A percentile compares a stretch with the other conserved stretches of the same genome.
Evolutionary conservation across 2,329 filamentous ascomycete species (phyloP).

Genomic region (Triangularia setosa): DNA sequence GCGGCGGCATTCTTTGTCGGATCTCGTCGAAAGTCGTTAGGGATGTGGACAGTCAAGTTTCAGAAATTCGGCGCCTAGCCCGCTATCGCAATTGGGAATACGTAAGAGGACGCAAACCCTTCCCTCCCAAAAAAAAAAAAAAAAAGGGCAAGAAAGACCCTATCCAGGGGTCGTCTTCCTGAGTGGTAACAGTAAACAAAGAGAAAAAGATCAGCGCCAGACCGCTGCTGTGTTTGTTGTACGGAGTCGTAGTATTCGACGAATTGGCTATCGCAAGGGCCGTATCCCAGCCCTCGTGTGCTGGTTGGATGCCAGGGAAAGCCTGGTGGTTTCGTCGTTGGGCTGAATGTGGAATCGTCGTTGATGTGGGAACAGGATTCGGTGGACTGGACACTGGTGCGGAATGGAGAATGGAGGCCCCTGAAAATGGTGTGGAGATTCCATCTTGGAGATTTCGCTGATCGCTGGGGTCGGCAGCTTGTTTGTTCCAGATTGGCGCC

Average conservation of each 20-base stretch:
- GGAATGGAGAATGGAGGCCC: neutral
- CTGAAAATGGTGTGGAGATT: neutral
- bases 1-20: neutral
- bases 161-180: too few species aligned
- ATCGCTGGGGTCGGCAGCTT: neutral
- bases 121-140: too few species aligned
- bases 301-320: too few species aligned
- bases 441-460: neutral
- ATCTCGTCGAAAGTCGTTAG: neutral
- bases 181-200: too few species aligned
- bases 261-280: too few species aligned
- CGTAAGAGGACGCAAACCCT: neutral
- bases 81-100: neutral
- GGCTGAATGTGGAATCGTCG: neutral
- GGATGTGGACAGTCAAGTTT: too few species aligned
- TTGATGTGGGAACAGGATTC: neutral
- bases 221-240: too few species aligned
- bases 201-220: too few species aligned
- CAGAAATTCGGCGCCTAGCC: neutral
- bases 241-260: too few species aligned
- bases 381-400: neutral
- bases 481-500: neutral
- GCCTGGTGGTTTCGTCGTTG: too few species aligned
- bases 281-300: too few species aligned
- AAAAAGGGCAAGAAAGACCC: too few species aligned